These are phyloP conservation scores for Corymbia citriodora DNA, from an alignment of 441 rosid species.

Conservation along the genomic window DNA sequence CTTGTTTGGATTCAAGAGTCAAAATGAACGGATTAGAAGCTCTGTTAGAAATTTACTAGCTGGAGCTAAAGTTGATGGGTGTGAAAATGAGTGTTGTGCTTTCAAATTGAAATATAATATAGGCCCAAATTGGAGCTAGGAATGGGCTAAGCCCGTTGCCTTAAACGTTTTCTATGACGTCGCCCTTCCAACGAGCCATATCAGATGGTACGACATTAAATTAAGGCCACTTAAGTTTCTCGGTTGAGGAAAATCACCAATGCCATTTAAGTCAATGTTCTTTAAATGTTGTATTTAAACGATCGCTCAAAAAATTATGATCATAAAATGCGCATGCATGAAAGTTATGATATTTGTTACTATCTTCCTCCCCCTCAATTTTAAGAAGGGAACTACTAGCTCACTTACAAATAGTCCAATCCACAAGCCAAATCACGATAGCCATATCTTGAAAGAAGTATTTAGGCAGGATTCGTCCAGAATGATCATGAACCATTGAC, in stretches of 20 bases:
- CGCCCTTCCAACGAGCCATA: neutral
- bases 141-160: neutral
- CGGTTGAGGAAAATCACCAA: fast-evolving
- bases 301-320: neutral
- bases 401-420: neutral
- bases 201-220: neutral
- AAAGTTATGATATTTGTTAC: neutral
- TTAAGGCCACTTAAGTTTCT: neutral
- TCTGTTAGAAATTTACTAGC: no score
- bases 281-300: neutral
- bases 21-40: no score
- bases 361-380: neutral
- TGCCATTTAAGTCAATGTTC: neutral
- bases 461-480: neutral
- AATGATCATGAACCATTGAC: neutral
- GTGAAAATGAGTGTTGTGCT: neutral
- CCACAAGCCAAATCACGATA: neutral
- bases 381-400: neutral
- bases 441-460: neutral
- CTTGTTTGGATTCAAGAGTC: no score
- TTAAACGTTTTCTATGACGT: neutral
- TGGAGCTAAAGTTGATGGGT: neutral
- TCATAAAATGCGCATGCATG: fast-evolving
- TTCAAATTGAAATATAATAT: neutral
- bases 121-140: neutral